Evolutionary conservation across 768 basidiomycete species (phyloP), one percentile per base, ranked within the genome.

Genomic region (Tricholoma terreum): DNA sequence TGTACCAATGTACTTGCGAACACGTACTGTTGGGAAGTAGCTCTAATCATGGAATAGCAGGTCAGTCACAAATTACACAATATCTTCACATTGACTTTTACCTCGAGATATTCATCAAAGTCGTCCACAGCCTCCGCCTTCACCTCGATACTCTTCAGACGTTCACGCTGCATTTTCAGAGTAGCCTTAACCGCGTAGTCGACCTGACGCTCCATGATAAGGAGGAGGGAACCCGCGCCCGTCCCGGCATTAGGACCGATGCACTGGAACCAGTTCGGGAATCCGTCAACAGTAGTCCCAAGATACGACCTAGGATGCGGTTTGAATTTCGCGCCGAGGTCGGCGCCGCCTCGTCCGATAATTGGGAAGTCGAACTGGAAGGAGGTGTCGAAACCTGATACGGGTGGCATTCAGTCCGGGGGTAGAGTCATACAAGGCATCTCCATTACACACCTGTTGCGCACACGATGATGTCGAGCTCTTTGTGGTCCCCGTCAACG

Each of bases 181-280:
- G 83, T 77, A 2, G 77, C 84, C 15, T 73, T 66, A 1, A 84
- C 78, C 0, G 79, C 79, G 62, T 86, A 87, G 30, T 82, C 80
- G 6, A 84, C 77, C 60, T 85, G 78, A 11, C 75, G 70, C 67
- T 87, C 85, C 34, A 84, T 73, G 0, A 87, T 36, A 19, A 82
- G 67, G 2, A 86, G 64, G n/a, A 87, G 67, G 14, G 81, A 81
- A 0, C 85, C 84, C 0, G 80, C 73, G 2, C 82, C 83, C 14
- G 85, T 77, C 7, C 62, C 76, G 0, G 82, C 74, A 64, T 85
- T 86, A 2, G 86, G 85, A 0, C 86, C 85, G 9, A 81, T 63
- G 17, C 72, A 64, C 54, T 78, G 73, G 73, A 87, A 87, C 78
- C 79, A 82, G 68, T 86, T 88, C n/a, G 87, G 87, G 69, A 87